Base-by-base conservation (phyloP, 2,329 filamentous ascomycete species). In the Neoscytalidium dimidiatum region DNA sequence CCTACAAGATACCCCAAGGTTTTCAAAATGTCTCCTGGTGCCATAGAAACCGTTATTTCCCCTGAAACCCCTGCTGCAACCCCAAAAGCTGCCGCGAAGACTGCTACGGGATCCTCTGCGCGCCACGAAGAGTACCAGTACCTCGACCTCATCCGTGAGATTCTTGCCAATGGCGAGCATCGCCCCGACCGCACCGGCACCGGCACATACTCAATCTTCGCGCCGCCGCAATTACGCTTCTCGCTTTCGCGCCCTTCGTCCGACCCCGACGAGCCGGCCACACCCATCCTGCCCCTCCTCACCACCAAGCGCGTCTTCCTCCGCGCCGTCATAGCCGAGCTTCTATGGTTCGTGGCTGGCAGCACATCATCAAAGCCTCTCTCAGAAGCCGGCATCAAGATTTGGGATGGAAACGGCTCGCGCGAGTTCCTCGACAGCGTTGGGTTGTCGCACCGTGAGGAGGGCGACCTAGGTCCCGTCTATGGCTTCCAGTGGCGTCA, bases 401-500 rank as follows among this genome's bases (percentile, higher is more conserved):
- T 99, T 76, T 99, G 95, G 95, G 95, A 99, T 76, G 94, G 94
- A 72, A 99, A 99, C 75, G 95, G 94, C 48, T 93, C 90, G 52
- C 91, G 95, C 71, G 90, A 89, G 73, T 98, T 91, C 77, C 90
- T 99, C 41, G 94, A 99, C 81, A 89, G 84, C 68, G 86, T 95
- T 1, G 94, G 94, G 0, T 85, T 98, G 6, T 83, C 84, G 0
- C 88, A 97, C 75, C 92, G 94, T 66, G 92, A 88, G 61, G 91
- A 89, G 21, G 95, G 95, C 69, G 95, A 99, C 74, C 84, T 99
- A 0, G 95, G 95, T 0, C 95, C 95, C 31, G 94, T 98, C 0
- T 99, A 99, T 76, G 95, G 95, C 1, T 99, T 99, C 81, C 95
- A 99, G 80, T 99, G 95, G 95, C 91, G 95, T 3, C 94, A 98